Conservation (phyloP, 148 eudicot species). For the Salicornia ramosissima region DNA sequence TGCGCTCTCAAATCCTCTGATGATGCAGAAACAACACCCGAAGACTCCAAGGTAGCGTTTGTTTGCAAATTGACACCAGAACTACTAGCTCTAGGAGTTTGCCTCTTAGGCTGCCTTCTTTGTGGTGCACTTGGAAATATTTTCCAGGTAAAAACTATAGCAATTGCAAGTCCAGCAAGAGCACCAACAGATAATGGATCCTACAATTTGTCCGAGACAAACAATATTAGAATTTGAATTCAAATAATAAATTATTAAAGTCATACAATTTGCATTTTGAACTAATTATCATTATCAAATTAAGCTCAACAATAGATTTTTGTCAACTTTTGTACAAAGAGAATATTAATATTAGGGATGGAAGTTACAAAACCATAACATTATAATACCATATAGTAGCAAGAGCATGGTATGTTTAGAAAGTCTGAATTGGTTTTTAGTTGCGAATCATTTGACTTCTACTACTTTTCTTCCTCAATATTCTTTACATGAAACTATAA, state of each 20-base stretch:
- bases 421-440: too few relatives aligned
- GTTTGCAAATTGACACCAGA: slow-evolving; percentile 44
- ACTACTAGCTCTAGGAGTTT: slow-evolving; percentile 49
- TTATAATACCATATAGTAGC: too few relatives aligned
- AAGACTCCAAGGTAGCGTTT: slow-evolving; percentile 29
- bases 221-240: slow-evolving; percentile 7
- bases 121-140: slow-evolving; percentile 58
- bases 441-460: too few relatives aligned
- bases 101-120: slow-evolving; percentile 73
- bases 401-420: too few relatives aligned
- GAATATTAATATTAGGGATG: too few relatives aligned
- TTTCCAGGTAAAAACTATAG: slow-evolving; percentile 79
- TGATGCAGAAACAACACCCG: slow-evolving; percentile 38
- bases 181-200: slow-evolving; percentile 76
- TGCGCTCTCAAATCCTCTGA: slow-evolving; percentile 69
- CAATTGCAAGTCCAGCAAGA: slow-evolving; percentile 85
- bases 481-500: too few relatives aligned
- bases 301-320: too few relatives aligned
- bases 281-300: too few relatives aligned
- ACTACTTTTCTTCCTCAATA: too few relatives aligned
- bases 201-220: slow-evolving; percentile 32
- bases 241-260: background rate
- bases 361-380: too few relatives aligned
- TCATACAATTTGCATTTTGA: too few relatives aligned
- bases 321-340: too few relatives aligned